phyloP scores from a whole-genome alignment of 768 basidiomycete genomes.

The Leccinum rimulosum region DNA sequence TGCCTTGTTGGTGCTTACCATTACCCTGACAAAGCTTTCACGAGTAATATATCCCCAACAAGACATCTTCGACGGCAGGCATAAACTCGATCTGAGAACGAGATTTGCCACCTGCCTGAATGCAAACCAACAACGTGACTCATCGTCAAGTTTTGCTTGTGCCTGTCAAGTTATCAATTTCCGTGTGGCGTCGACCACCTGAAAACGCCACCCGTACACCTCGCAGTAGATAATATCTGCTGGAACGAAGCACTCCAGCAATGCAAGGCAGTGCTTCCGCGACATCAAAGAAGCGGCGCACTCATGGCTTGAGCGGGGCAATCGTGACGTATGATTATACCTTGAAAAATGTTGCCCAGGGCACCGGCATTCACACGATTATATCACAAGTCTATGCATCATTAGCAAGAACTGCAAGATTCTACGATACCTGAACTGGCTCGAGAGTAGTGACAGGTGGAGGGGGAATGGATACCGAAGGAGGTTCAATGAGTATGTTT shows the following conservation, averaged over 20 bases:
- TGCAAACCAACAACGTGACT: neutral
- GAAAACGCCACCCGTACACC: neutral
- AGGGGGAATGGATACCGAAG: conserved; percentile 6
- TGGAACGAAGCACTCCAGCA: too few relatives aligned
- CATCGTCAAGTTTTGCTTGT: neutral
- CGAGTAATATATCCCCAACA: neutral
- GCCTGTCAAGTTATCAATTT: too few relatives aligned
- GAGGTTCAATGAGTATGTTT: conserved; percentile 53
- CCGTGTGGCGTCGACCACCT: too few relatives aligned
- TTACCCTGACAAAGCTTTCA: neutral
- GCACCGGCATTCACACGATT: neutral
- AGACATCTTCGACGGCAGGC: neutral
- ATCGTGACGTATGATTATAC: neutral
- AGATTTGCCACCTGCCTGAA: neutral
- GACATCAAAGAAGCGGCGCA: neutral
- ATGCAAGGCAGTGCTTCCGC: neutral
- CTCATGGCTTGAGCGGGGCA: too few relatives aligned
- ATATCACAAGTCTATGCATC: conserved; percentile 6
- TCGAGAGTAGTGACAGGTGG: conserved; percentile 16
- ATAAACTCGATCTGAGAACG: neutral
- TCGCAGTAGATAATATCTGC: neutral
- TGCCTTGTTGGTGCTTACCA: neutral
- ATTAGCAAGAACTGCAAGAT: neutral
- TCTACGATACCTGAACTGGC: conserved; percentile 9
- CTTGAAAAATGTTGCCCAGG: neutral